Conservation (phyloP, 306 rosid species). For the Glycine soja region DNA sequence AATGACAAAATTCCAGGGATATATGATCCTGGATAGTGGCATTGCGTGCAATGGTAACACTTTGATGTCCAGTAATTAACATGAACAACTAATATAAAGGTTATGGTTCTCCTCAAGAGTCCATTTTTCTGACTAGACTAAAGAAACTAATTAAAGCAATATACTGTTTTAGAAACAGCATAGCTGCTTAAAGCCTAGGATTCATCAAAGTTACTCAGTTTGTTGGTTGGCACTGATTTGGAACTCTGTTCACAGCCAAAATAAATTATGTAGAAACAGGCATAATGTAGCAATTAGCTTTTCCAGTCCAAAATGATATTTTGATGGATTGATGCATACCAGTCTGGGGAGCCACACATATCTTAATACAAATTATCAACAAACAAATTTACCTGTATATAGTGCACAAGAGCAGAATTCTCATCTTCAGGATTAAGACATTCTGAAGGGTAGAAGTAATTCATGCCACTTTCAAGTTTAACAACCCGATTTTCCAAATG, state of each 20-base stretch:
- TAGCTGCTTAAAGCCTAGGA: constrained; percentile 28
- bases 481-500: constrained; percentile 77
- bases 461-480: constrained; percentile 77
- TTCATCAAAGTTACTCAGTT: not conserved
- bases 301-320: constrained; percentile 19
- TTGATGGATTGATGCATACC: constrained; percentile 4
- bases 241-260: constrained; percentile 29
- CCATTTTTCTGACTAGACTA: constrained; percentile 24
- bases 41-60: constrained; percentile 9
- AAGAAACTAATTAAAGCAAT: constrained; percentile 30
- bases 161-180: not conserved
- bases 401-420: constrained; percentile 88
- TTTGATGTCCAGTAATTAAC: constrained; percentile 20
- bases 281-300: not conserved
- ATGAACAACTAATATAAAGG: constrained; percentile 12
- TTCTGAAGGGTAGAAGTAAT: constrained; percentile 74
- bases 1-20: not conserved
- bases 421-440: constrained; percentile 89
- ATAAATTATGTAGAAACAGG: not conserved
- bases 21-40: constrained; percentile 4
- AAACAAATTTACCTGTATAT: constrained; percentile 71
- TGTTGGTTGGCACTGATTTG: constrained; percentile 18
- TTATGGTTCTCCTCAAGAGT: not conserved
- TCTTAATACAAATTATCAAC: constrained; percentile 11
- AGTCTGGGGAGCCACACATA: not conserved